phyloP scores from a whole-genome alignment of 2,329 filamentous ascomycete genomes.

The Verticillium dahliae region DNA sequence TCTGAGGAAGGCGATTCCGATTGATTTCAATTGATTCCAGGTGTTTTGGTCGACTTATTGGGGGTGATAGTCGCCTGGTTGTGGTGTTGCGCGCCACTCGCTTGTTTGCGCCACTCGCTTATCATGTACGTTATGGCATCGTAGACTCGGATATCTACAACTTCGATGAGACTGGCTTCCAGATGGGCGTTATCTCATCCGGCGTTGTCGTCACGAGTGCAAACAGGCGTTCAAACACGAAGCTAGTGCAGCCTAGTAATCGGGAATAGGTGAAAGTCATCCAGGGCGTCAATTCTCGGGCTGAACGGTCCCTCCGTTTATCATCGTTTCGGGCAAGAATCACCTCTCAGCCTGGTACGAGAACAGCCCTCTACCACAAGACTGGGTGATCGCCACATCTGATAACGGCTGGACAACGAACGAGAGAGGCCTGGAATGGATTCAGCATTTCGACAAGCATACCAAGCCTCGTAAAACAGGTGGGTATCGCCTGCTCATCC shows the following conservation, averaged over 20 bases:
- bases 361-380: background rate
- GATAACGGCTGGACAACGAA: conserved; percentile 22
- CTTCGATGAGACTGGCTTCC: background rate
- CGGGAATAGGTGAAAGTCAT: background rate
- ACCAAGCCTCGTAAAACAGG: conserved; percentile 9
- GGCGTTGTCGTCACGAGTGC: too few relatives aligned
- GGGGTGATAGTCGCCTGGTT: too few relatives aligned
- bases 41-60: background rate
- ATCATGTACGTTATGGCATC: background rate
- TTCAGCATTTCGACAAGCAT: conserved; percentile 24
- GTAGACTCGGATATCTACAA: background rate
- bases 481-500: conserved; percentile 20
- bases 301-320: background rate
- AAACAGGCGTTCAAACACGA: background rate
- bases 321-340: too few relatives aligned
- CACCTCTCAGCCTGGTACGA: too few relatives aligned
- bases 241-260: background rate
- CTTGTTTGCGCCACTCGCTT: too few relatives aligned
- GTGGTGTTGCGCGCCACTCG: too few relatives aligned
- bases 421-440: conserved; percentile 23
- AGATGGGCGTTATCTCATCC: too few relatives aligned
- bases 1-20: background rate
- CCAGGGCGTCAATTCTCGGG: background rate
- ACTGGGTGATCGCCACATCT: background rate
- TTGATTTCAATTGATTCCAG: background rate